Conservation (phyloP, 202 grass and related monocot genomes). For the Cymbopogon flexuosus region DNA sequence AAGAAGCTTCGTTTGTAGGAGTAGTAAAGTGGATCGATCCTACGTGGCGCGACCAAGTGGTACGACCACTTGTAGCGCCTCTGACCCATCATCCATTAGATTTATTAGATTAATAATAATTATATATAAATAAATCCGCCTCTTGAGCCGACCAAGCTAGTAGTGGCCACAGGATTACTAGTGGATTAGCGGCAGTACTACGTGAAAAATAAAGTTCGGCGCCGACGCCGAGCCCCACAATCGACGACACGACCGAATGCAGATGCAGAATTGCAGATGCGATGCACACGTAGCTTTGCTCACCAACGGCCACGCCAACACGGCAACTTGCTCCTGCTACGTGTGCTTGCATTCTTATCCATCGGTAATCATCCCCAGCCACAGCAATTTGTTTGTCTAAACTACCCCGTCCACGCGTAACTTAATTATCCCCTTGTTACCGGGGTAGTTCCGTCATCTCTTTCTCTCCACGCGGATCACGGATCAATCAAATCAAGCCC, state of each 20-base stretch:
- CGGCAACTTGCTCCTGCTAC: background rate
- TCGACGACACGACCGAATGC: background rate
- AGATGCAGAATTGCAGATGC: background rate
- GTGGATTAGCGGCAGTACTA: background rate
- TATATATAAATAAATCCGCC: no score
- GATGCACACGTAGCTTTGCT: background rate
- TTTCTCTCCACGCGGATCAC: no score
- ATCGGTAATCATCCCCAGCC: background rate
- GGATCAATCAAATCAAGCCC: background rate
- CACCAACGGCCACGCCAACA: background rate
- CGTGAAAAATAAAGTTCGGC: background rate
- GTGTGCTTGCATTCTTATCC: background rate
- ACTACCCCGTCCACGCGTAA: background rate
- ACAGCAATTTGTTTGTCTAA: background rate
- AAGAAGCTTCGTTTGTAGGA: no score
- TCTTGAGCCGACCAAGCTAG: background rate
- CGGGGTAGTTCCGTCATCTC: no score
- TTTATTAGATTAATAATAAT: no score
- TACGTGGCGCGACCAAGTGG: no score
- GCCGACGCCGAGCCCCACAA: background rate
- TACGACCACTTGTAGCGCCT: no score
- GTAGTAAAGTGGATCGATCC: no score
- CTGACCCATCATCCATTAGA: no score
- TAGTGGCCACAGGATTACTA: background rate
- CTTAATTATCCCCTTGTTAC: no score